Evolutionary conservation across 805 yeast genomes (phyloP).

Genomic region (Ogataea haglerorum): DNA sequence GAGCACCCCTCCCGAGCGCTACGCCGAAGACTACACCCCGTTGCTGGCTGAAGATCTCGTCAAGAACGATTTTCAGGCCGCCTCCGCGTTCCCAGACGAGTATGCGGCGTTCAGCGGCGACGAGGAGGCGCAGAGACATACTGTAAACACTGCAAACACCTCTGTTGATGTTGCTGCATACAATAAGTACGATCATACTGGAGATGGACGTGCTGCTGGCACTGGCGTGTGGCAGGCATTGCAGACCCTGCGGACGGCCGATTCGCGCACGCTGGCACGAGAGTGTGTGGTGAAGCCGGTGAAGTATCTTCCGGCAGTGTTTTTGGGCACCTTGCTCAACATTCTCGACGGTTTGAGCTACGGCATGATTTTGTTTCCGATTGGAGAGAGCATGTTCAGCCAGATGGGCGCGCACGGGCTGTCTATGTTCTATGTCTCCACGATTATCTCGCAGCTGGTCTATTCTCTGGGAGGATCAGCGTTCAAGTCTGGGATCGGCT

Average conservation of each 20-base stretch:
- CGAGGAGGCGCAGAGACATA: slow-evolving; percentile 6
- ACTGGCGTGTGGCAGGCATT: slow-evolving; percentile 2
- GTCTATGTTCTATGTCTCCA: slow-evolving; percentile 90
- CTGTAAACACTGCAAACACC: background rate
- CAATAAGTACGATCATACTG: slow-evolving; percentile 5
- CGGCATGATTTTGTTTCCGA: slow-evolving; percentile 97
- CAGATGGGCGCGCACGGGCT: slow-evolving; percentile 83
- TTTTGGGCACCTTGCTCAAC: slow-evolving; percentile 79
- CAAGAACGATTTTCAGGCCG: slow-evolving; percentile 4
- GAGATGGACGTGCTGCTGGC: background rate
- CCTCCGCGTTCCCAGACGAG: background rate
- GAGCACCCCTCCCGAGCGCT: slow-evolving; percentile 6
- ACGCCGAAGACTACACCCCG: slow-evolving; percentile 4
- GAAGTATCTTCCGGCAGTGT: slow-evolving; percentile 69
- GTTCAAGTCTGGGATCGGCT: slow-evolving; percentile 87
- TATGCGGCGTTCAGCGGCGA: background rate
- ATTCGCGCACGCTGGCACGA: slow-evolving; percentile 20
- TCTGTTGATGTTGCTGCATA: background rate
- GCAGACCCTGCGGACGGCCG: slow-evolving; percentile 12
- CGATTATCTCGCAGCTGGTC: slow-evolving; percentile 84
- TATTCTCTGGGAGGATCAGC: slow-evolving; percentile 89
- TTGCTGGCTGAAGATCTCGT: slow-evolving; percentile 1
- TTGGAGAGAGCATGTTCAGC: slow-evolving; percentile 74
- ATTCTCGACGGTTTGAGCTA: slow-evolving; percentile 91
- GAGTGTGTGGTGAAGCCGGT: slow-evolving; percentile 39